phyloP scores from a whole-genome alignment of 106 monocot species.

The Dendrobium chrysotoxum region DNA sequence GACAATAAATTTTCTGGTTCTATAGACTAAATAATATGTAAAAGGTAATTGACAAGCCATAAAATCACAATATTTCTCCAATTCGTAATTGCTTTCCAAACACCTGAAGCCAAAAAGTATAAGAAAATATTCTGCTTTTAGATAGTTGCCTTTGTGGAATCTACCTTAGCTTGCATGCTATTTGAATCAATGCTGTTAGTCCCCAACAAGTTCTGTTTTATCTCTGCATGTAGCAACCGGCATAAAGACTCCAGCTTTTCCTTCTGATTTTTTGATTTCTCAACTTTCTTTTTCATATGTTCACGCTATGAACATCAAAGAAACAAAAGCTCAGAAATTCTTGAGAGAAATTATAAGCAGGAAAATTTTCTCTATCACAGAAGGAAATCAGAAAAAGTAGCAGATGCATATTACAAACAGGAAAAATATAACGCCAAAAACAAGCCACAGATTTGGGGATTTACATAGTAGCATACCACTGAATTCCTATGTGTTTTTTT shows the following conservation, averaged over 20 bases:
- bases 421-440: no score
- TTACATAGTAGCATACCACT: no score
- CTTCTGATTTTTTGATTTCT: conserved; percentile 80
- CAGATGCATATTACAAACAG: not conserved
- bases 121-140: not conserved
- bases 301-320: conserved; percentile 43
- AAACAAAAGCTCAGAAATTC: not conserved
- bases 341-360: not conserved
- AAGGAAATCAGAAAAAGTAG: not conserved
- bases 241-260: conserved; percentile 92
- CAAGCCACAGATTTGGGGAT: not conserved
- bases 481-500: no score
- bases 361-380: not conserved
- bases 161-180: not conserved
- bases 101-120: not conserved
- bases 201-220: conserved; percentile 40
- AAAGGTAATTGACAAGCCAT: no score
- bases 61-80: not conserved
- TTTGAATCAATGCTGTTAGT: conserved; percentile 4
- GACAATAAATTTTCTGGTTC: no score
- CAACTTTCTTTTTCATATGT: conserved; percentile 69
- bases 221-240: conserved; percentile 78
- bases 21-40: no score
- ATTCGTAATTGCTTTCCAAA: not conserved
- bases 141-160: not conserved